Conservation (phyloP, 148 eudicot genomes). For the Amaranthus hypochondriacus region DNA sequence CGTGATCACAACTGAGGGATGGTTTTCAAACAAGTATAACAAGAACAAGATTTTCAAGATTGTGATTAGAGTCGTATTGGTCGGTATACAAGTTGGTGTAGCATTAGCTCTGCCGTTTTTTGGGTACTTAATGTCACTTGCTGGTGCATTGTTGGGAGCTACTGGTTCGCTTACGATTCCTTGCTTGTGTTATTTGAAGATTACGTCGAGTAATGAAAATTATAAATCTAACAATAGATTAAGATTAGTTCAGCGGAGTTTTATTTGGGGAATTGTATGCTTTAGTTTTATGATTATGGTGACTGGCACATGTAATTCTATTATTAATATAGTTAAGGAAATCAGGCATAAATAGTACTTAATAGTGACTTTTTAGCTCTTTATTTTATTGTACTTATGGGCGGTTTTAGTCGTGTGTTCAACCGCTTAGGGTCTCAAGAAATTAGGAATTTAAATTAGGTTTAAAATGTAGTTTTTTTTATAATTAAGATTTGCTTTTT, state of each 20-base stretch:
- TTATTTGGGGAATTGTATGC: not conserved
- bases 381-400: no score
- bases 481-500: no score
- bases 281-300: not conserved
- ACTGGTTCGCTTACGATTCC: slow-evolving; percentile 27
- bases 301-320: slow-evolving; percentile 10
- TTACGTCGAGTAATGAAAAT: not conserved
- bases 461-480: no score
- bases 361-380: no score
- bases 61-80: slow-evolving; percentile 21
- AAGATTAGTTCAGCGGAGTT: not conserved
- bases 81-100: slow-evolving; percentile 24
- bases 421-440: no score
- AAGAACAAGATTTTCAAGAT: slow-evolving; percentile 15
- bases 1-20: slow-evolving; percentile 22
- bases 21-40: slow-evolving; percentile 14
- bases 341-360: not conserved
- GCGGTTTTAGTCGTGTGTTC: no score
- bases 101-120: slow-evolving; percentile 11
- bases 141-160: slow-evolving; percentile 24
- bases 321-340: slow-evolving; percentile 4
- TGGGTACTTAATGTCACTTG: slow-evolving; percentile 23
- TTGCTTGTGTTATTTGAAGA: slow-evolving; percentile 32
- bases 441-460: no score
- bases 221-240: not conserved